These are phyloP conservation scores for Eucalyptus paniculata DNA, from an alignment of 345 rosid species.

Conservation along the genomic window DNA sequence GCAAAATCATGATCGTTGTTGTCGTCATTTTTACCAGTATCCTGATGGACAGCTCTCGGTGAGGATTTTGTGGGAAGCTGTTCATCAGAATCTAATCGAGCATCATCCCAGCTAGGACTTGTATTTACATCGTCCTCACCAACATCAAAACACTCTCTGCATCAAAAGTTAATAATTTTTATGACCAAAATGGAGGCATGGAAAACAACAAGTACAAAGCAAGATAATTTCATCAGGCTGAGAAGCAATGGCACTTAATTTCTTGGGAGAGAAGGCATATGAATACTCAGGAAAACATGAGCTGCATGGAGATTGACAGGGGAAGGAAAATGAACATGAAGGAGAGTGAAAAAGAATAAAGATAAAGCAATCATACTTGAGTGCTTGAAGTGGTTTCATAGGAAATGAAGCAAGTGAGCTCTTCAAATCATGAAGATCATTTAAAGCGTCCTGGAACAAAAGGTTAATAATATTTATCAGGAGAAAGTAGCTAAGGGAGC, in stretches of 20 bases:
- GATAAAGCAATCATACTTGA: not conserved
- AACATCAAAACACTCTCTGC: slow-evolving; percentile 85
- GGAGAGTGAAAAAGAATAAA: not conserved
- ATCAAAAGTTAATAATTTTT: not conserved
- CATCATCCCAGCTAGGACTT: slow-evolving; percentile 44
- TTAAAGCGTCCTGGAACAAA: not conserved
- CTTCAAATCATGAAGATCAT: slow-evolving; percentile 41
- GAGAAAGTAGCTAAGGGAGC: not conserved
- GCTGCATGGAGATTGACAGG: not conserved
- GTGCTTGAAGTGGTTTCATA: slow-evolving; percentile 67
- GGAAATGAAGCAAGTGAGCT: slow-evolving; percentile 75
- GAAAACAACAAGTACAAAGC: not conserved
- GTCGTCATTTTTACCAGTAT: slow-evolving; percentile 6
- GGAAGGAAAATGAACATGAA: not conserved
- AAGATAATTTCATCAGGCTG: not conserved
- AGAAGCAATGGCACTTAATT: not conserved
- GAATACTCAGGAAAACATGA: not conserved
- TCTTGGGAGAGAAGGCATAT: not conserved
- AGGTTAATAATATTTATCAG: not conserved
- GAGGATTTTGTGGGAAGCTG: slow-evolving; percentile 4
- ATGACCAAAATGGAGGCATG: not conserved
- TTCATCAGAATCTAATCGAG: slow-evolving; percentile 27
- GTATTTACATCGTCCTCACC: slow-evolving; percentile 52
- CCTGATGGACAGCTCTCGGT: slow-evolving; percentile 19
- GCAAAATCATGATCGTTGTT: slow-evolving; percentile 21